Conservation (phyloP, 2,329 filamentous ascomycete genomes). For the Aspergillus oerlinghausenensis region DNA sequence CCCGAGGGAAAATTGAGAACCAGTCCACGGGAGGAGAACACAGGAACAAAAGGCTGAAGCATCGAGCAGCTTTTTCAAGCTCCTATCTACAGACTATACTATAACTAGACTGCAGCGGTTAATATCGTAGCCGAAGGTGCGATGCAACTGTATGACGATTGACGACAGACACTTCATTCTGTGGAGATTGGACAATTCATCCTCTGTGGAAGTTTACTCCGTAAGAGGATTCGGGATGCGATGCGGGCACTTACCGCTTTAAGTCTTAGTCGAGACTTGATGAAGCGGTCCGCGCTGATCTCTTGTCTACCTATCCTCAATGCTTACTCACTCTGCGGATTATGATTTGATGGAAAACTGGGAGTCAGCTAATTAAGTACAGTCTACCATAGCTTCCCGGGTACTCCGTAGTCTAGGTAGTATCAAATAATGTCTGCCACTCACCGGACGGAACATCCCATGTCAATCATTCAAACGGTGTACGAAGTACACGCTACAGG, state of each 20-base stretch:
- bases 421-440: background rate
- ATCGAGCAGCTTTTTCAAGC: slow-evolving; percentile 3
- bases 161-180: background rate
- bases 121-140: background rate
- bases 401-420: background rate
- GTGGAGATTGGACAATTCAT: background rate
- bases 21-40: slow-evolving; percentile 1
- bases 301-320: background rate
- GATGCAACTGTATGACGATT: background rate
- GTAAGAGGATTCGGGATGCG: no score
- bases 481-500: background rate
- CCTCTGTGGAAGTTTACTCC: background rate
- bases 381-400: background rate
- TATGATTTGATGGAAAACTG: no score
- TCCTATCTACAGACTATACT: background rate
- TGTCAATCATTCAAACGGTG: background rate
- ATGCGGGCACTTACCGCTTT: background rate
- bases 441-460: background rate
- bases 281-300: background rate
- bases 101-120: background rate
- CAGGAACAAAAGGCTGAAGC: slow-evolving; percentile 9
- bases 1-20: background rate
- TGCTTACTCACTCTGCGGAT: background rate
- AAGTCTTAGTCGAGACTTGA: background rate
- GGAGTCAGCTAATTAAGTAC: background rate